Conservation (phyloP, 257 asterid genomes). For the Solanum bukasovii region DNA sequence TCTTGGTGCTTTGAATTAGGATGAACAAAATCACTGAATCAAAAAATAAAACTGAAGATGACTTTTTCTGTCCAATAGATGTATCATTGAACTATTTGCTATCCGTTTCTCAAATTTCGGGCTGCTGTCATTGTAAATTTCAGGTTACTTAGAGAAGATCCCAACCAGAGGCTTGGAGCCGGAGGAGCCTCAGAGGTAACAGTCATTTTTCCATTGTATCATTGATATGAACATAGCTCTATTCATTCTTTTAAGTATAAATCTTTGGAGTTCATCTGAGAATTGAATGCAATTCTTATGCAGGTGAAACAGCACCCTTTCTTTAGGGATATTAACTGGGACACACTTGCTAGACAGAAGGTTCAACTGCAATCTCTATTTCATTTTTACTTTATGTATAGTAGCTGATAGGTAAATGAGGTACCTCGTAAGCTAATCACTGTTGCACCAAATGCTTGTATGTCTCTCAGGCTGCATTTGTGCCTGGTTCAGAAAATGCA, state of each 20-base stretch:
- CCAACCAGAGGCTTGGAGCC: constrained; percentile 93
- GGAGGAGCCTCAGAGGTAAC: constrained; percentile 86
- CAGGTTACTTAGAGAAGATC: constrained; percentile 95
- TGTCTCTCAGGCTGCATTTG: constrained; percentile 75
- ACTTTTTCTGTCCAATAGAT: background rate
- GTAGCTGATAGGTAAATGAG: background rate
- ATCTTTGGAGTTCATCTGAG: background rate
- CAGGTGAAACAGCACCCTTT: constrained; percentile 95
- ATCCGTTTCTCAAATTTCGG: background rate
- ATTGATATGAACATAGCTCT: background rate
- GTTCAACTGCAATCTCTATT: constrained; percentile 17
- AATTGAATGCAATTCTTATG: background rate
- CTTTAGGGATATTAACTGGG: constrained; percentile 95
- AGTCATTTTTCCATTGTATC: background rate
- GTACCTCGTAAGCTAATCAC: background rate
- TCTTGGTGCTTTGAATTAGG: background rate
- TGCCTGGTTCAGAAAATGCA: constrained; percentile 92
- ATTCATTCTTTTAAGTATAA: background rate
- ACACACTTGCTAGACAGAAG: constrained; percentile 97
- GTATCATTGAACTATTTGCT: background rate
- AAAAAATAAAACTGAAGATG: background rate
- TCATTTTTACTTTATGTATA: background rate
- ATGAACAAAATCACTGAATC: background rate
- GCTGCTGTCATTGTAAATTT: background rate
- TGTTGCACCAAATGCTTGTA: background rate